Evolutionary conservation across 1,139 yeast species (phyloP).

Genomic region (Pichia sp.): DNA sequence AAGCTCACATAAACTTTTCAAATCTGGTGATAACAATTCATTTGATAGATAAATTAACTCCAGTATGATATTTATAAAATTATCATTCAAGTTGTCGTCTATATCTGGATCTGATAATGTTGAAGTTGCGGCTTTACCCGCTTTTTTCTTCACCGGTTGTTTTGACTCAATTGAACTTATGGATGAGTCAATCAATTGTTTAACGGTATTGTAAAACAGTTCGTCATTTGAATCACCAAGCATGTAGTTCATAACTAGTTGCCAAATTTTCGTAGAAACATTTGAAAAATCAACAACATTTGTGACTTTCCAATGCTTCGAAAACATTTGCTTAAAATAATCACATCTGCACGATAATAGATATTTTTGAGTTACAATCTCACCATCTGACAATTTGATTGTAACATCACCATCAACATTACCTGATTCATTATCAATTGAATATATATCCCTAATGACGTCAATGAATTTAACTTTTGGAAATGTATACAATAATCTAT

Average conservation of each 20-base stretch:
- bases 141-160: not conserved
- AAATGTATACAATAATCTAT: slow-evolving; percentile 13
- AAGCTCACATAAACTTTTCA: slow-evolving; percentile 57
- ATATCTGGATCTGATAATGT: not conserved
- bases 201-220: slow-evolving; percentile 6
- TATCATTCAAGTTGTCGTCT: not conserved
- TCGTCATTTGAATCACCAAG: slow-evolving; percentile 38
- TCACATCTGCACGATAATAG: slow-evolving; percentile 52
- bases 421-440: not conserved
- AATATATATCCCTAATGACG: not conserved
- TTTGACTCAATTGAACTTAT: not conserved
- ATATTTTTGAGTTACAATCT: slow-evolving; percentile 39
- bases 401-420: slow-evolving; percentile 19
- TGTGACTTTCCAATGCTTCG: slow-evolving; percentile 45
- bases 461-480: slow-evolving; percentile 3
- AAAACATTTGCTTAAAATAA: slow-evolving; percentile 55
- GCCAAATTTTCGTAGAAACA: slow-evolving; percentile 40
- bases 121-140: not conserved
- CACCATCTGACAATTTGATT: slow-evolving; percentile 38
- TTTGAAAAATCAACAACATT: slow-evolving; percentile 34
- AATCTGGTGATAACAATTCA: slow-evolving; percentile 51
- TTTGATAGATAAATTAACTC: slow-evolving; percentile 61
- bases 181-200: not conserved
- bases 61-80: slow-evolving; percentile 47
- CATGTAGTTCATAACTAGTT: slow-evolving; percentile 46